A percentile compares a stretch with the other conserved stretches of the same genome.
Evolutionary conservation across 345 rosid genomes (phyloP).

Genomic region (Raphanus raphanistrum): DNA sequence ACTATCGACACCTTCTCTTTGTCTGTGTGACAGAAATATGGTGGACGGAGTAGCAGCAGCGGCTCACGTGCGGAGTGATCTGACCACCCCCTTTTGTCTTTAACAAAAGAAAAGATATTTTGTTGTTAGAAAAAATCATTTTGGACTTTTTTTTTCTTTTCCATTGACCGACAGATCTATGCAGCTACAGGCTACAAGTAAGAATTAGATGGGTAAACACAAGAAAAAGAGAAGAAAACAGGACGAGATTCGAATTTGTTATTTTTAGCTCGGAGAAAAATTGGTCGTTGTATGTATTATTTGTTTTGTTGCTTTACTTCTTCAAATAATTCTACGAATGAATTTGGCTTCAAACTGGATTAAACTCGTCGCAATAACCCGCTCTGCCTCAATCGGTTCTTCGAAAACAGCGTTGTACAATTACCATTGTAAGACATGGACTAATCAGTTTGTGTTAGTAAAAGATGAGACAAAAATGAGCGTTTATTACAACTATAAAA

Average conservation of each 20-base stretch:
- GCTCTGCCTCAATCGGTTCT: too few species aligned
- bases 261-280: background rate
- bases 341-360: too few species aligned
- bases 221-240: background rate
- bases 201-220: background rate
- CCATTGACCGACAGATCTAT: background rate
- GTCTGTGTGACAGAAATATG: slow-evolving; percentile 47
- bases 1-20: background rate
- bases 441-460: too few species aligned
- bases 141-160: background rate
- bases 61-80: slow-evolving; percentile 49
- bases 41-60: slow-evolving; percentile 57
- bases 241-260: background rate
- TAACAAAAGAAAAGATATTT: background rate
- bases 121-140: slow-evolving; percentile 9
- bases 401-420: too few species aligned
- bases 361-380: too few species aligned
- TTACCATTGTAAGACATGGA: too few species aligned
- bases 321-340: background rate
- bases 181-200: background rate
- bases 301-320: background rate
- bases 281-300: background rate
- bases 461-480: too few species aligned
- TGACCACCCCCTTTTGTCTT: slow-evolving; percentile 19
- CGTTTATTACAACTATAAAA: too few species aligned